These are phyloP conservation scores for Phytopythium delawarense DNA, from an alignment of 352 stramenopile species.

Conservation along the genomic window DNA sequence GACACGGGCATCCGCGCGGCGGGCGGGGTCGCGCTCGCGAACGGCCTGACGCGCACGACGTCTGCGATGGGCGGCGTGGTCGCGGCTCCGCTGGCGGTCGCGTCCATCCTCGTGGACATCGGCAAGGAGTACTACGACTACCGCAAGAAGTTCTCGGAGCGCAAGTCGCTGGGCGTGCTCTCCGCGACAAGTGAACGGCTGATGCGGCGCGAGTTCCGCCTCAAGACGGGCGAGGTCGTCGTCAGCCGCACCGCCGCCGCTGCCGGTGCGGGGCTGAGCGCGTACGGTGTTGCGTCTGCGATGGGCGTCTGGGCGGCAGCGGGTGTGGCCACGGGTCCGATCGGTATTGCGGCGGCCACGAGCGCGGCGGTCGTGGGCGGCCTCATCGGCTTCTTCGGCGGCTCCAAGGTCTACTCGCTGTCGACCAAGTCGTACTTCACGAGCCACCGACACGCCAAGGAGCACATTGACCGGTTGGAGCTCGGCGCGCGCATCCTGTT, in stretches of 20 bases:
- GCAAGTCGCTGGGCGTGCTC: slow-evolving; percentile 58
- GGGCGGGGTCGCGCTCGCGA: slow-evolving; percentile 68
- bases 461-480: slow-evolving; percentile 83
- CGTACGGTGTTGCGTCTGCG: slow-evolving; percentile 64
- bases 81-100: slow-evolving; percentile 71
- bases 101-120: slow-evolving; percentile 84
- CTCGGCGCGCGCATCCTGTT: slow-evolving; percentile 80
- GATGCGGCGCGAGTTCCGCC: slow-evolving; percentile 78
- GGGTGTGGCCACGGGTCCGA: slow-evolving; percentile 61
- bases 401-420: slow-evolving; percentile 67
- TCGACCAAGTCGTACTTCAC: slow-evolving; percentile 76
- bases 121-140: slow-evolving; percentile 86
- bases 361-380: slow-evolving; percentile 76
- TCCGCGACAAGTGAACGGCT: slow-evolving; percentile 73
- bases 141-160: slow-evolving; percentile 67
- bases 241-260: slow-evolving; percentile 69
- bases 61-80: slow-evolving; percentile 52
- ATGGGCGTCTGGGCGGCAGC: slow-evolving; percentile 80
- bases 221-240: slow-evolving; percentile 82
- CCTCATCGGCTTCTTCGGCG: slow-evolving; percentile 82
- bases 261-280: slow-evolving; percentile 65
- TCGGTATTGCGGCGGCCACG: slow-evolving; percentile 74
- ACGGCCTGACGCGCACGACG: slow-evolving; percentile 65
- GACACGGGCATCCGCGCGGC: slow-evolving; percentile 79
- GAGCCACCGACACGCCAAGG: slow-evolving; percentile 70